Evolutionary conservation across 1,139 yeast genomes (phyloP), one percentile per base, ranked within the genome.

Genomic region (Geotrichum fermentans): DNA sequence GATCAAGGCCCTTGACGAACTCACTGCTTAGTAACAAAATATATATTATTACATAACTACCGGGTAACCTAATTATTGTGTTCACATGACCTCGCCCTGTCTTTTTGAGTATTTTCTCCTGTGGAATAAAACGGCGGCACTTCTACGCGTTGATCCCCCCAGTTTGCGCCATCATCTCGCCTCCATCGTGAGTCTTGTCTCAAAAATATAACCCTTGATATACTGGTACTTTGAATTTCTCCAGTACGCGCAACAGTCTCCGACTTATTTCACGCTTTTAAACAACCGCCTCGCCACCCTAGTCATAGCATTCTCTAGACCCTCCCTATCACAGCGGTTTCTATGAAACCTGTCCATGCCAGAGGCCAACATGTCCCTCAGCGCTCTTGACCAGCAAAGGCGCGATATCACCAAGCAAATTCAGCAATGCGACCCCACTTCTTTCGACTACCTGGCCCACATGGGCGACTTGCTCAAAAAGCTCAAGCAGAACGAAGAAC

Each of bases 1-100:
- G 22, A 47, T 51, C 28, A 29, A 40, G 7, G 40, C 41, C 14
- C 24, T 45, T 28, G 42, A 41, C 14, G 21, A 24, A n/a, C 36
- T 40, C 10, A 26, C 24, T 10, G 28, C 37, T 10, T 32, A 43
- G n/a, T 13, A 26, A 8, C 11, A 17, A 4, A 13, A 14, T 18
- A 26, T 26, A 5, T 10, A 26, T 2, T 13, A 6, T 40, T n/a
- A 4, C n/a, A n/a, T n/a, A 3, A 18, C 17, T 21, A 20, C 41
- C 24, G 41, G 29, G 41, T 32, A 32, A 32, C 6, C n/a, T n/a
- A n/a, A n/a, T n/a, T n/a, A n/a, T n/a, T n/a, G 17, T 16, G 26
- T 6, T 20, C 39, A 36, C 39, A 36, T 36, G 39, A 36, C 39
- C 39, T 36, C 11, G 10, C 35, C 8, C 36, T 8, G 13, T 7